A percentile compares a stretch with the other conserved stretches of the same genome.
These are phyloP conservation scores for Tubosaeta brunneosetosa DNA, from an alignment of 768 basidiomycete species.

Conservation along the genomic window DNA sequence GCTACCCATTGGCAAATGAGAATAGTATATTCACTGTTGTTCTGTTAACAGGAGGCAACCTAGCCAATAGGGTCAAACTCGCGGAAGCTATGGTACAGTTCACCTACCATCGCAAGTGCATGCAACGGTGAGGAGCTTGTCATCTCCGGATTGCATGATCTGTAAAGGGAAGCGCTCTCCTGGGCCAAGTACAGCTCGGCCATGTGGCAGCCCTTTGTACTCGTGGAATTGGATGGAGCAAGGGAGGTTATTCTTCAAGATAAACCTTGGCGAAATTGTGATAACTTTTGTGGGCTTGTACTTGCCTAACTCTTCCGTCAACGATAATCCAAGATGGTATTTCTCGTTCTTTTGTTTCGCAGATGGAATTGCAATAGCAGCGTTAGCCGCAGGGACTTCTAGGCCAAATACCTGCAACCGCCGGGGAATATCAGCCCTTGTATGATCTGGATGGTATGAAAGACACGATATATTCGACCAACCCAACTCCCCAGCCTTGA, in stretches of 20 bases:
- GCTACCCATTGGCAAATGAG: constrained; percentile 71
- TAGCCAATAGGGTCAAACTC: constrained; percentile 27
- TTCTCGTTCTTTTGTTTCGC: constrained; percentile 58
- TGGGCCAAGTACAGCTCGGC: constrained; percentile 56
- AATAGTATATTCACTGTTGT: constrained; percentile 72
- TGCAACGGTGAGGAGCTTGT: constrained; percentile 78
- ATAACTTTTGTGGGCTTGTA: constrained; percentile 95
- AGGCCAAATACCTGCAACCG: constrained; percentile 67
- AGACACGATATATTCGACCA: constrained; percentile 75
- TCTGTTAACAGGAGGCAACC: constrained; percentile 91
- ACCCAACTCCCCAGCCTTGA: constrained; percentile 72
- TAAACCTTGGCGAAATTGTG: constrained; percentile 84
- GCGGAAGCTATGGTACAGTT: not conserved
- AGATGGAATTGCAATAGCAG: constrained; percentile 68
- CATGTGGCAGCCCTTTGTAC: constrained; percentile 66
- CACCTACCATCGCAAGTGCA: constrained; percentile 74
- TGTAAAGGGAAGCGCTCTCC: constrained; percentile 68
- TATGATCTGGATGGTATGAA: not conserved
- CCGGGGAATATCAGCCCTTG: constrained; percentile 4
- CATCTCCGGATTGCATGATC: constrained; percentile 57
- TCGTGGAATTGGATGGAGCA: constrained; percentile 78
- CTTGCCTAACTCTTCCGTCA: constrained; percentile 90
- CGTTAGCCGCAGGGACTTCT: constrained; percentile 90
- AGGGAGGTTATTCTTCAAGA: constrained; percentile 76
- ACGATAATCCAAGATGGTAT: constrained; percentile 83